phyloP scores from a whole-genome alignment of 805 yeast species.

The Teunomyces tritomae region DNA sequence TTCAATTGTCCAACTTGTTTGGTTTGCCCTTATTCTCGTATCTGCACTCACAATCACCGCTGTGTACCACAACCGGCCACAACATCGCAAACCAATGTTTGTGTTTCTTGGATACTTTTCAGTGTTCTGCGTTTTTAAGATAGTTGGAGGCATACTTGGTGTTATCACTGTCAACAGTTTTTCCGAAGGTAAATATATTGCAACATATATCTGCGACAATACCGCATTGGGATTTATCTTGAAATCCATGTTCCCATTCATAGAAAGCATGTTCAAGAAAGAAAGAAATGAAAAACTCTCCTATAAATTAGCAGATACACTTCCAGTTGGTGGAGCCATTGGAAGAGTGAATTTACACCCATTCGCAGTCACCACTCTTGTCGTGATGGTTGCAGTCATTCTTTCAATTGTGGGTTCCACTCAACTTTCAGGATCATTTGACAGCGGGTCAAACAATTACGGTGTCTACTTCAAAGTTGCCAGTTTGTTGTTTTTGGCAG shows the following conservation, averaged over 20 bases:
- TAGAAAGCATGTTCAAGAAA: slow-evolving; percentile 4
- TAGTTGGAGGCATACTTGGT: slow-evolving; percentile 5
- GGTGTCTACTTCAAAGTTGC: slow-evolving; percentile 1
- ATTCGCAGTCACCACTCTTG: not conserved
- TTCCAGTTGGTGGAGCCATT: not conserved
- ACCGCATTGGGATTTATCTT: slow-evolving; percentile 6
- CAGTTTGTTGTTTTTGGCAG: slow-evolving; percentile 5
- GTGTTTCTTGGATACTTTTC: slow-evolving; percentile 4
- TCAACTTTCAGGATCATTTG: not conserved
- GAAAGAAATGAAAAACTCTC: slow-evolving; percentile 2
- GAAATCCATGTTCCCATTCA: slow-evolving; percentile 6
- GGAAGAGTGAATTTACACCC: slow-evolving; percentile 1
- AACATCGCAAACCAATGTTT: not conserved
- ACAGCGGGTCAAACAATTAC: not conserved
- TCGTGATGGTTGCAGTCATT: slow-evolving; percentile 4
- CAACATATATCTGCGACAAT: slow-evolving; percentile 6
- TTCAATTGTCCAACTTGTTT: slow-evolving; percentile 7
- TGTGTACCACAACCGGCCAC: not conserved
- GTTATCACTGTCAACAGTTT: not conserved
- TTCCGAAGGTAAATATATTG: slow-evolving; percentile 1
- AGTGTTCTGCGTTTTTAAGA: slow-evolving; percentile 3
- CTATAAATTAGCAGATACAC: not conserved
- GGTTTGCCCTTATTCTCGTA: slow-evolving; percentile 4
- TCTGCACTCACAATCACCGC: not conserved
- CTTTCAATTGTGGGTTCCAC: slow-evolving; percentile 3